Evolutionary conservation across 108 stramenopile species (phyloP), one percentile per base, ranked within the genome.

Genomic region (Cyclotella cryptica): DNA sequence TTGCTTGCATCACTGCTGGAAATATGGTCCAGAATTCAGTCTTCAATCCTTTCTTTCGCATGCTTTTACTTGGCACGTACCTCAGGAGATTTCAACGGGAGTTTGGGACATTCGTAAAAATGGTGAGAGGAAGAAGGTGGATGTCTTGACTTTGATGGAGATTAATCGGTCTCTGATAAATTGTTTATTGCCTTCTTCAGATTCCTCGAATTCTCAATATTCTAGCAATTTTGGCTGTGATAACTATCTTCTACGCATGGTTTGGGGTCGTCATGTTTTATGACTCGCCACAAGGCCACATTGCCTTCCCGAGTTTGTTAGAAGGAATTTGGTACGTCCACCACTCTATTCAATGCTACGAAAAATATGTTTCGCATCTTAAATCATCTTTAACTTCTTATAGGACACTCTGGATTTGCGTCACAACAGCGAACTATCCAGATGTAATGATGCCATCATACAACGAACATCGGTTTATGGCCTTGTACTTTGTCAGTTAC

Each of bases 391-490:
- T 24, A 13, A 30, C 18, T 52, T 13, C 15, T 45, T 12, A 14
- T 39, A 77, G 83, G 86, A 87, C 88, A 0, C 53, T 93, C 4
- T 93, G 89, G 88, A 91, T 90, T 54, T 85, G 84, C 41, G 78
- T 92, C 1, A 95, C 94, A 0, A 95, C 94, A 14, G 94, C 89
- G 13, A 95, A 91, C 66, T 95, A 92, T 63, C 94, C 94, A 0
- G 93, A 92, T 66, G 86, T 93, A 13, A 90, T 90, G 88, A 95
- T 92, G 91, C 83, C 88, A 21, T 77, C 85, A 7, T 95, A 91
- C 84, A 92, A 90, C 60, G 69, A 86, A 44, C 83, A 90, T 68
- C 82, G 91, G 29, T 63, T 87, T 39, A 69, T 79, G n/a, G 84
- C 79, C 30, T 13, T 92, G 21, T 95, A 80, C 72, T 95, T 91